phyloP scores from a whole-genome alignment of 768 basidiomycete genomes.

The Kwoniella bestiolae region DNA sequence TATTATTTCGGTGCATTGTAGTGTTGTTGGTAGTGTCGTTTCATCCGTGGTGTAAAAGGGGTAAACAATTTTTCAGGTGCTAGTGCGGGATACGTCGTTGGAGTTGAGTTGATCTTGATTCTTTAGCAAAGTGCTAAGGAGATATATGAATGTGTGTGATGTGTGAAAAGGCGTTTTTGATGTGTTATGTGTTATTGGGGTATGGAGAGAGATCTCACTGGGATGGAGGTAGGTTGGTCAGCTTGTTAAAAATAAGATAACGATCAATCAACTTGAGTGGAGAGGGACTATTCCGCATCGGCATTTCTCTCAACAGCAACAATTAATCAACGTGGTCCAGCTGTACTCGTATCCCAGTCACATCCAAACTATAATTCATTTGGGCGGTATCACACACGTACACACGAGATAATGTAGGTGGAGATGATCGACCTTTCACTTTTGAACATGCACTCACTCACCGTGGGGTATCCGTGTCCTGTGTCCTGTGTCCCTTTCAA shows the following conservation, averaged over 20 bases:
- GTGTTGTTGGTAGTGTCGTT: slow-evolving; percentile 10
- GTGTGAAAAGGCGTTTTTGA: background rate
- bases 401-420: background rate
- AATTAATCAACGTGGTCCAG: no score
- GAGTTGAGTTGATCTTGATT: background rate
- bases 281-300: no score
- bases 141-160: no score
- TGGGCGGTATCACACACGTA: no score
- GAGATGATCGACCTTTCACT: background rate
- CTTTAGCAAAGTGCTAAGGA: background rate
- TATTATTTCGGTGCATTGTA: slow-evolving; percentile 16
- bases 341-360: background rate
- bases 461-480: no score
- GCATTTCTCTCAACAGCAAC: no score
- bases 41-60: slow-evolving; percentile 3
- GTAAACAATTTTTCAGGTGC: no score
- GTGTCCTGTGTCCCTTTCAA: no score
- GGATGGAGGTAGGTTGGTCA: background rate
- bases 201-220: background rate
- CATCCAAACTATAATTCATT: background rate
- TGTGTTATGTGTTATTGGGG: background rate
- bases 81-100: background rate
- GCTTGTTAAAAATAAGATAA: no score
- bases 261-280: no score
- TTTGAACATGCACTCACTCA: background rate